Percentiles rank a stretch among this genome's conserved stretches.
phyloP scores from a whole-genome alignment of 2,329 filamentous ascomycete species.

The Microsporum audouinii region DNA sequence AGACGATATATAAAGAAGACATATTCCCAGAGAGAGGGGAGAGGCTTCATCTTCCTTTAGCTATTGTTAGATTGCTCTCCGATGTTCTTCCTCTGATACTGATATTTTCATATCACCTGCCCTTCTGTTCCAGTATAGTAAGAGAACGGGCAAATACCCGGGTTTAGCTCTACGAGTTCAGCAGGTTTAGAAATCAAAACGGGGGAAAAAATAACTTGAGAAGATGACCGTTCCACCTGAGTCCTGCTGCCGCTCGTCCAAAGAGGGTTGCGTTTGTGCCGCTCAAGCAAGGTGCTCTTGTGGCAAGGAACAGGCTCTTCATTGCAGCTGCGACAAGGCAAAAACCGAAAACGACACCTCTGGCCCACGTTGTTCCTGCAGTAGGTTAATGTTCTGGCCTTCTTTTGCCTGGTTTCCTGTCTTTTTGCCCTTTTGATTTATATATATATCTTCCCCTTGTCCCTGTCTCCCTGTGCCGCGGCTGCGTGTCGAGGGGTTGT shows the following conservation, averaged over 20 bases:
- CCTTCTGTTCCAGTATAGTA: not conserved
- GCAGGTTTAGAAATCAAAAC: not conserved
- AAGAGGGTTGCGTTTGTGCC: conserved; percentile 46
- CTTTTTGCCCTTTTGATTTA: not conserved
- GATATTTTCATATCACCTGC: not conserved
- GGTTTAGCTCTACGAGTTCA: not conserved
- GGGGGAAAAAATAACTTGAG: not conserved
- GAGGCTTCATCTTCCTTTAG: not conserved
- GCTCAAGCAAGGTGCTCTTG: conserved; percentile 66
- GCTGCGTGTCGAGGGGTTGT: not conserved
- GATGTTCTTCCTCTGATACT: not conserved
- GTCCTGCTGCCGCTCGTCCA: conserved; percentile 50
- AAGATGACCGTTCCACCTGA: conserved; percentile 37
- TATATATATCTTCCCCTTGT: not conserved
- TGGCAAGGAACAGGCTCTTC: conserved; percentile 72
- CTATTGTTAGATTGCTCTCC: not conserved
- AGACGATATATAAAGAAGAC: not conserved
- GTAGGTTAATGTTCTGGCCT: conserved; percentile 35
- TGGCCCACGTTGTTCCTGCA: conserved; percentile 72
- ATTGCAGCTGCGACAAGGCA: conserved; percentile 76
- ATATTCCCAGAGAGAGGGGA: not conserved
- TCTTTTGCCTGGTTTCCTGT: not conserved
- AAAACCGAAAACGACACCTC: conserved; percentile 59
- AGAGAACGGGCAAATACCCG: not conserved
- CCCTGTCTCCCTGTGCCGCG: not conserved